Conservation (phyloP, 306 rosid species). For the Dryas alaskensis region DNA sequence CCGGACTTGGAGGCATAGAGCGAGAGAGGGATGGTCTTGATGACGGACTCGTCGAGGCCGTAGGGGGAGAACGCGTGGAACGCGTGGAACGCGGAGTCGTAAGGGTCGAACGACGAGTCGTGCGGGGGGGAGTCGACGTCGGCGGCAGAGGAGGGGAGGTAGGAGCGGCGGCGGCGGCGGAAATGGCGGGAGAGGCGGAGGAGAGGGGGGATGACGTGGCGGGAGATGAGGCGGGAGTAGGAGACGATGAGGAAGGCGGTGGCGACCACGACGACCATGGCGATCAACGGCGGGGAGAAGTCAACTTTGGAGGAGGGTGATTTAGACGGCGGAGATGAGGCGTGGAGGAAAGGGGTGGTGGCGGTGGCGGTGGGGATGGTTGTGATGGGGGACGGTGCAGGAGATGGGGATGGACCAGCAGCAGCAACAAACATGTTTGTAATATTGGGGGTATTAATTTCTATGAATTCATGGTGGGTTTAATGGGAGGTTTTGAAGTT, state of each 20-base stretch:
- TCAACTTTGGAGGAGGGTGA: slow-evolving; percentile 43
- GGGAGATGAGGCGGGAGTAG: slow-evolving; percentile 81
- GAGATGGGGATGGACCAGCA: slow-evolving; percentile 28
- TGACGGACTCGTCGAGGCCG: slow-evolving; percentile 82
- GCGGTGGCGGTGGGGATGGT: slow-evolving; percentile 7
- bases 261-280: slow-evolving; percentile 85
- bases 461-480: slow-evolving; percentile 8
- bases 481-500: not conserved
- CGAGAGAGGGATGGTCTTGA: slow-evolving; percentile 85
- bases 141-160: slow-evolving; percentile 59
- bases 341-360: not conserved
- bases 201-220: slow-evolving; percentile 66
- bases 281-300: slow-evolving; percentile 85
- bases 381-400: slow-evolving; percentile 3
- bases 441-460: not conserved
- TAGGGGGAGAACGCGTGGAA: slow-evolving; percentile 59
- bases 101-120: slow-evolving; percentile 65
- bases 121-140: slow-evolving; percentile 71
- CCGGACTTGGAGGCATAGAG: slow-evolving; percentile 43
- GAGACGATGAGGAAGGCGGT: slow-evolving; percentile 79
- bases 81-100: slow-evolving; percentile 39
- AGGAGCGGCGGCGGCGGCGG: slow-evolving; percentile 41
- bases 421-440: slow-evolving; percentile 29
- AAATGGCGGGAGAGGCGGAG: slow-evolving; percentile 42
- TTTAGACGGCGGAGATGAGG: slow-evolving; percentile 42